Evolutionary conservation across 2,329 filamentous ascomycete species (phyloP).

Genomic region (Penicillium hesseltinei): DNA sequence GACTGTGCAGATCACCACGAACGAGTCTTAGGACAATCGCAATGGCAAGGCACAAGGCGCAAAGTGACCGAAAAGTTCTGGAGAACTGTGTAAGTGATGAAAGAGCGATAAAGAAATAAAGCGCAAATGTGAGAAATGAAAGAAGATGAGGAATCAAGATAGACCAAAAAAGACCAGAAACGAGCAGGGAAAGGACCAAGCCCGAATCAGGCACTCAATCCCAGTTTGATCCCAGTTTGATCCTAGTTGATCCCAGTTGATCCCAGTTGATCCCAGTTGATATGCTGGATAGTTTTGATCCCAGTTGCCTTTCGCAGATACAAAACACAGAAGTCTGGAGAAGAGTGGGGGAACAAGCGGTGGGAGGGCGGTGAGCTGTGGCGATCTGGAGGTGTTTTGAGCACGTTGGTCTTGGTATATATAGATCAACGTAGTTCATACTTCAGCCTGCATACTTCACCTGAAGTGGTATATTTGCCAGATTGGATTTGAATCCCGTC

Average conservation of each 20-base stretch:
- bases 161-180: background rate
- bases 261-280: background rate
- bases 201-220: conserved; percentile 10
- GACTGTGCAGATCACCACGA: conserved; percentile 14
- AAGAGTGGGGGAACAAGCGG: conserved; percentile 18
- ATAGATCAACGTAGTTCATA: background rate
- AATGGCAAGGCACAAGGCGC: background rate
- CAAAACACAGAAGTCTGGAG: conserved; percentile 1
- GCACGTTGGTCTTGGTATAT: background rate
- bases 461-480: background rate
- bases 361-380: conserved; percentile 17
- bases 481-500: background rate
- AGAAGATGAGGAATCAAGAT: background rate
- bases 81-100: conserved; percentile 11
- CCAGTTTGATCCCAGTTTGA: background rate
- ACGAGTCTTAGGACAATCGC: conserved; percentile 6
- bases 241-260: background rate
- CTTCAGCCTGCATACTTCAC: background rate
- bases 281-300: background rate
- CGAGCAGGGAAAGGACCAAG: conserved; percentile 9
- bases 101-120: background rate
- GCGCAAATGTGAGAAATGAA: conserved; percentile 2
- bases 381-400: conserved; percentile 6
- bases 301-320: background rate
- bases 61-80: background rate